Conservation (phyloP, 2,329 filamentous ascomycete genomes). For the Gnomoniopsis sp. region DNA sequence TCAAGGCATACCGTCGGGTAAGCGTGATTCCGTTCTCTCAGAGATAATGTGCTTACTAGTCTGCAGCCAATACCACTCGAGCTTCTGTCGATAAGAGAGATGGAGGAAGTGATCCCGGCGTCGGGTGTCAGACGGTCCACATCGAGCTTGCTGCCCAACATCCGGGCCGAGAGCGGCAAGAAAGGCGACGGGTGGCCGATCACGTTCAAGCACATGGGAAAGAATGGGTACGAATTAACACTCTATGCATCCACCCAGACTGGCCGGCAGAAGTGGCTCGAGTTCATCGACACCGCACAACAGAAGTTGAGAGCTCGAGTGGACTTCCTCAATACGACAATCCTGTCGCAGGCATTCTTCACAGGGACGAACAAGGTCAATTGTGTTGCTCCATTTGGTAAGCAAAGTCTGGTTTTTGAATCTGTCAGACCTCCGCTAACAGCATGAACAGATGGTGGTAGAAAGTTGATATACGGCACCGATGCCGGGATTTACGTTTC, state of each 20-base stretch:
- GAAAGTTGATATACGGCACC: conserved; percentile 91
- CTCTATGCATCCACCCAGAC: conserved; percentile 83
- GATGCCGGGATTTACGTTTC: conserved; percentile 91
- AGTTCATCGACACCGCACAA: conserved; percentile 90
- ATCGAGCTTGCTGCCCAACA: conserved; percentile 70
- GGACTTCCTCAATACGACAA: conserved; percentile 79
- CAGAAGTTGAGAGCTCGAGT: conserved; percentile 81
- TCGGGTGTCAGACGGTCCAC: conserved; percentile 82
- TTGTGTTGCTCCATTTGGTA: conserved; percentile 88
- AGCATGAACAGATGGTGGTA: conserved; percentile 70
- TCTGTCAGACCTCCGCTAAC: conserved; percentile 18
- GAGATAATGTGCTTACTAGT: conserved; percentile 16
- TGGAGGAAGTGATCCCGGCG: conserved; percentile 91
- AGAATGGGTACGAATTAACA: conserved; percentile 89
- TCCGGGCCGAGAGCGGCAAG: conserved; percentile 52
- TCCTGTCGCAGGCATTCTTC: conserved; percentile 59
- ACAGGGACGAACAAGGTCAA: conserved; percentile 77
- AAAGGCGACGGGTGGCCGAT: conserved; percentile 82
- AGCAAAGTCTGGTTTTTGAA: conserved; percentile 28
- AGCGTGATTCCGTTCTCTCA: conserved; percentile 22
- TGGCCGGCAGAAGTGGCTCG: conserved; percentile 92
- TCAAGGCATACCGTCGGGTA: conserved; percentile 83
- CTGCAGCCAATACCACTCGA: conserved; percentile 84
- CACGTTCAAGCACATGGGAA: conserved; percentile 92
- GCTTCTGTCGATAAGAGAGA: conserved; percentile 87